Conservation (phyloP, 2,329 filamentous ascomycete genomes). For the Plectosphaerella plurivora region DNA sequence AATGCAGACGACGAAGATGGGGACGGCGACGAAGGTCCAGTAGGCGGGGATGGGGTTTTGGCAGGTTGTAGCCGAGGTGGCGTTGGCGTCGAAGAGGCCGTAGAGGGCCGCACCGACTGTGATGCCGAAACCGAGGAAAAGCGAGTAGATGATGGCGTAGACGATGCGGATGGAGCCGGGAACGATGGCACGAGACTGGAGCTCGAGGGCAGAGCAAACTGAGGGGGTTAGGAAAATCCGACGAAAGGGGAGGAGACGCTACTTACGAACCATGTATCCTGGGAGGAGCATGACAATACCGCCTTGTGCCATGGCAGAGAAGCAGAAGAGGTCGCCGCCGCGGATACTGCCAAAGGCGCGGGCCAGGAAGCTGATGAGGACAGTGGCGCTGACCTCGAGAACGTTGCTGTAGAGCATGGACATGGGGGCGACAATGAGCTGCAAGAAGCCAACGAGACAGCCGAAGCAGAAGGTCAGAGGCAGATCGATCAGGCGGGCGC, state of each 20-base stretch:
- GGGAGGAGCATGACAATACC: conserved; percentile 64
- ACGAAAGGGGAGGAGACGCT: not conserved
- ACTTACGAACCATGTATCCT: conserved; percentile 55
- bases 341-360: conserved; percentile 59
- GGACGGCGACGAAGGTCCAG: conserved; percentile 66
- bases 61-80: conserved; percentile 40
- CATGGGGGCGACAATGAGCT: conserved; percentile 63
- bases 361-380: conserved; percentile 59
- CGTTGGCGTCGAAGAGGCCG: conserved; percentile 52
- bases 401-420: conserved; percentile 66
- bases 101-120: conserved; percentile 63
- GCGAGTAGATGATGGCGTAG: conserved; percentile 69
- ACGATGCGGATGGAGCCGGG: conserved; percentile 71
- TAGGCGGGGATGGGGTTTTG: conserved; percentile 34
- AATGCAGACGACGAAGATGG: conserved; percentile 67
- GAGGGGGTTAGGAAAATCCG: conserved; percentile 9
- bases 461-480: conserved; percentile 69
- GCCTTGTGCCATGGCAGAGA: conserved; percentile 60
- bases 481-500: conserved; percentile 66
- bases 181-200: conserved; percentile 65
- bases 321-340: conserved; percentile 51
- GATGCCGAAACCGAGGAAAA: conserved; percentile 69
- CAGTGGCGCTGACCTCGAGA: conserved; percentile 58
- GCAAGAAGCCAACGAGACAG: conserved; percentile 63
- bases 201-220: conserved; percentile 51